These are phyloP conservation scores for Eurotiales sp. DNA, from an alignment of 2,329 filamentous ascomycete genomes.

Conservation along the genomic window DNA sequence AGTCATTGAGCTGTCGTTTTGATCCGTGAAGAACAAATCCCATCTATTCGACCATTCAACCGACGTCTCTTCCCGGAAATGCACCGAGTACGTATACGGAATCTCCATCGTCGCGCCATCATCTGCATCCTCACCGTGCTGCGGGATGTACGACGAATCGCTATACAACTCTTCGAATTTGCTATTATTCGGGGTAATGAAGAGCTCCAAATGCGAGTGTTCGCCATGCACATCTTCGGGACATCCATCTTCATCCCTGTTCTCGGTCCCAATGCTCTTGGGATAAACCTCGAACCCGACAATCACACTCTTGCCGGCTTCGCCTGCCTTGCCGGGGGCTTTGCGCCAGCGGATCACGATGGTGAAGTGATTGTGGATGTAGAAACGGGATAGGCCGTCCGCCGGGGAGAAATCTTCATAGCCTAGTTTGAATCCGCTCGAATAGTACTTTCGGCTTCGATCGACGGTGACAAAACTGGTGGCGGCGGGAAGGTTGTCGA, in stretches of 20 bases:
- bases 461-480: constrained; percentile 86
- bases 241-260: constrained; percentile 62
- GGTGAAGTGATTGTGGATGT: constrained; percentile 83
- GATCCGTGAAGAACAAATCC: constrained; percentile 87
- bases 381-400: constrained; percentile 62
- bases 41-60: constrained; percentile 81
- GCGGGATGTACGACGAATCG: constrained; percentile 57
- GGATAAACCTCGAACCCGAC: constrained; percentile 88
- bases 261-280: constrained; percentile 68
- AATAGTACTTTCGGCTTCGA: constrained; percentile 81
- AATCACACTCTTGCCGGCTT: constrained; percentile 71
- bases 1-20: constrained; percentile 74
- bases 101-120: constrained; percentile 66
- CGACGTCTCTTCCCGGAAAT: constrained; percentile 76
- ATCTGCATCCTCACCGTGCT: constrained; percentile 55
- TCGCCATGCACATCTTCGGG: constrained; percentile 63
- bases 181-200: constrained; percentile 61
- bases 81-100: constrained; percentile 85
- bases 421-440: constrained; percentile 83
- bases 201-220: constrained; percentile 64
- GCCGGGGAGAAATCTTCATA: constrained; percentile 63
- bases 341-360: constrained; percentile 75
- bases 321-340: constrained; percentile 65
- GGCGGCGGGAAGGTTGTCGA: constrained; percentile 84
- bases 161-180: constrained; percentile 53